Evolutionary conservation across 208 protist genomes (phyloP), one percentile per base, ranked within the genome.

Genomic region (Leishmania gerbilli): DNA sequence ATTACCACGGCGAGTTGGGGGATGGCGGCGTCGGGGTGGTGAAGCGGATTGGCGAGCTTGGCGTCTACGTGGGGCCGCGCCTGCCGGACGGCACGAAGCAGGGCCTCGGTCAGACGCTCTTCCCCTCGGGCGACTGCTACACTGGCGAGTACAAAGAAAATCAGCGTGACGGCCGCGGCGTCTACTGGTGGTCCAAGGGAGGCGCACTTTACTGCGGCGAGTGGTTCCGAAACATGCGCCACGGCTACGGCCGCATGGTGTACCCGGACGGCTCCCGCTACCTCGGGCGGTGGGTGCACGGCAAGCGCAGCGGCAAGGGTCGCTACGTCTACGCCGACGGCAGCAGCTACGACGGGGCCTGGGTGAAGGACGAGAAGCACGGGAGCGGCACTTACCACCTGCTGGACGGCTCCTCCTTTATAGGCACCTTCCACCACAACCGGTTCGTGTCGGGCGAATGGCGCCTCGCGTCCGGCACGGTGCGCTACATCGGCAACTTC

Each of bases 41-140:
- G 34, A 95, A 96, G 86, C 90, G 89, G 58, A 93, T 98, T 76
- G 95, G 95, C 64, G 95, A 98, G 88, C 89, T 98, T n/a, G 95
- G 95, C 68, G 85, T 97, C 3, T 98, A 94, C 80, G 40, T 89
- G n/a, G 95, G 95, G 21, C 80, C 89, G 3, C 90, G 93, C 6
- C 77, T 89, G 74, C 79, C 86, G 3, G 89, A 95, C 83, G 90
- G 92, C n/a, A 96, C 91, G n/a, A 98, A 98, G 80, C 84, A 95
- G 51, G 95, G 95, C 42, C 90, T 98, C 40, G 95, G 95, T 3
- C 91, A 96, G 82, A 93, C 84, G 42, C 90, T 98, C 45, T 98
- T 93, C 80, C 92, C 92, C 47, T 95, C 92, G 67, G 95, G 95
- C 53, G 95, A 98, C 82, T 93, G 87, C 78, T 98, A 98, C 84